phyloP scores from a whole-genome alignment of 441 rosid genomes.

The Adansonia gregorii region DNA sequence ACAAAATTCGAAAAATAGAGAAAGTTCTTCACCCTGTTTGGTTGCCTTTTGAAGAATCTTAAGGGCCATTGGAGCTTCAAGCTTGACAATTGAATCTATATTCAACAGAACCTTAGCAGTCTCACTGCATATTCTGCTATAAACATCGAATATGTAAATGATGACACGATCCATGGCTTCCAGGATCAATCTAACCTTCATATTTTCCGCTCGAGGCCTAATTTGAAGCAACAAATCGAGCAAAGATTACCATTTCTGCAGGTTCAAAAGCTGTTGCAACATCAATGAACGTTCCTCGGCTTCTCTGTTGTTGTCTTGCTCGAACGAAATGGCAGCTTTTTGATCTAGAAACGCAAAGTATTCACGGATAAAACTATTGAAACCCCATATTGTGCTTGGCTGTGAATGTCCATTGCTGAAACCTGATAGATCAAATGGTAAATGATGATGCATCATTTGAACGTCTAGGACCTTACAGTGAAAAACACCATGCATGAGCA shows the following conservation, averaged over 20 bases:
- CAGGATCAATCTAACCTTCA: slow-evolving; percentile 21
- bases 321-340: slow-evolving; percentile 42
- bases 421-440: slow-evolving; percentile 69
- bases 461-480: slow-evolving; percentile 52
- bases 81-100: slow-evolving; percentile 37
- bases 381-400: slow-evolving; percentile 53
- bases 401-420: slow-evolving; percentile 53
- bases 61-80: slow-evolving; percentile 51
- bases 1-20: slow-evolving; percentile 51
- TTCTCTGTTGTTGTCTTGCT: slow-evolving; percentile 14
- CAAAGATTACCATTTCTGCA: slow-evolving; percentile 24
- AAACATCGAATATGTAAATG: slow-evolving; percentile 10
- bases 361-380: slow-evolving; percentile 58
- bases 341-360: slow-evolving; percentile 64
- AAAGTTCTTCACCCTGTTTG: slow-evolving; percentile 57
- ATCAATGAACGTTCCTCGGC: background rate
- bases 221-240: slow-evolving; percentile 19
- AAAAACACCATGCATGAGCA: slow-evolving; percentile 76
- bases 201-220: slow-evolving; percentile 22
- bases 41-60: slow-evolving; percentile 51
- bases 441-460: slow-evolving; percentile 45
- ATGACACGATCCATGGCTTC: slow-evolving; percentile 29
- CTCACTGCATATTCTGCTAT: slow-evolving; percentile 5
- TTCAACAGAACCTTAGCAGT: slow-evolving; percentile 43
- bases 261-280: slow-evolving; percentile 11